A percentile compares a stretch with the other conserved stretches of the same genome.
These are phyloP conservation scores for Chondrostereum purpureum DNA, from an alignment of 1,284 basidiomycete genomes.

Conservation along the genomic window DNA sequence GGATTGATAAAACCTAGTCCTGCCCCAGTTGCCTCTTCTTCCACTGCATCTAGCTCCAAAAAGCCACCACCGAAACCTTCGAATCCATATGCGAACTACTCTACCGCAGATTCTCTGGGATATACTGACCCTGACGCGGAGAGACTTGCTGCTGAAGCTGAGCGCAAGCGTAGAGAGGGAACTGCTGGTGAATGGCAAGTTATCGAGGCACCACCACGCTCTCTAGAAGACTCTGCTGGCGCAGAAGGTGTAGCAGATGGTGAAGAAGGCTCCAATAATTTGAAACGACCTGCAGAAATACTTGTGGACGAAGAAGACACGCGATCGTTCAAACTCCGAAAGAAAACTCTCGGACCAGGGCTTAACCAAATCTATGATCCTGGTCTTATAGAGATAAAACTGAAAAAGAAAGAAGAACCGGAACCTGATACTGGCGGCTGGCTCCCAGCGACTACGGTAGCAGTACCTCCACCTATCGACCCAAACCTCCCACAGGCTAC, in stretches of 20 bases:
- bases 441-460: not conserved
- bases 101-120: constrained; percentile 79
- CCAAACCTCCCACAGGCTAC: constrained; percentile 4
- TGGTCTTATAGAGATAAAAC: constrained; percentile 53
- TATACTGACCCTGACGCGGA: constrained; percentile 69
- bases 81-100: constrained; percentile 80
- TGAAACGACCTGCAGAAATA: constrained; percentile 36
- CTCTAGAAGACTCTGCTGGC: constrained; percentile 17
- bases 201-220: constrained; percentile 38
- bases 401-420: constrained; percentile 47
- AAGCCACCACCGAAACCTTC: constrained; percentile 49
- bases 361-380: constrained; percentile 71
- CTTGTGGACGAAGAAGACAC: constrained; percentile 46
- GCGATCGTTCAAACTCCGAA: constrained; percentile 60
- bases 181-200: constrained; percentile 82
- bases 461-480: constrained; percentile 10
- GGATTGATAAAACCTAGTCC: constrained; percentile 44
- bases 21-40: constrained; percentile 31
- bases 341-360: constrained; percentile 48
- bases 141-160: constrained; percentile 48
- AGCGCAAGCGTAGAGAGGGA: constrained; percentile 58
- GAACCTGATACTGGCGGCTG: constrained; percentile 9
- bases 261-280: constrained; percentile 11
- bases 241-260: constrained; percentile 12
- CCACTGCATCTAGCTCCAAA: constrained; percentile 28